phyloP scores from a whole-genome alignment of 345 rosid genomes.

The Eutrema heterophyllum region DNA sequence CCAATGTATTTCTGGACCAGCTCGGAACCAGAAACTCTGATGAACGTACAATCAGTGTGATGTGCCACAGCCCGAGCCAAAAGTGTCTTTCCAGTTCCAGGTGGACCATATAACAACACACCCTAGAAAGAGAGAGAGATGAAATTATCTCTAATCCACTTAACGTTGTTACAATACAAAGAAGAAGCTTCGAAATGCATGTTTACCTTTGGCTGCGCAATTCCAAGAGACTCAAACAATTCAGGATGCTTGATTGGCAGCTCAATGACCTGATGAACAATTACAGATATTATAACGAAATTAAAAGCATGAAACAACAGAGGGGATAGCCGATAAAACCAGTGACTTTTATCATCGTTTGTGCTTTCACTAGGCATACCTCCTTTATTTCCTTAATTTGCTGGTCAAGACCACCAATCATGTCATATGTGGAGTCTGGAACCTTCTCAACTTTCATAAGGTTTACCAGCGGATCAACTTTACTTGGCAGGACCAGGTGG shows the following conservation, averaged over 20 bases:
- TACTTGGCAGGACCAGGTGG: conserved; percentile 86
- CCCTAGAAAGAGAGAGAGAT: conserved; percentile 47
- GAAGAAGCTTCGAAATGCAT: not conserved
- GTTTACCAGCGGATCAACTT: conserved; percentile 95
- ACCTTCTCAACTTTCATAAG: conserved; percentile 99
- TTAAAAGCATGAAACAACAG: not conserved
- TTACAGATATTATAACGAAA: not conserved
- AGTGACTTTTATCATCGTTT: not conserved
- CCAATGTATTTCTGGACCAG: conserved; percentile 98
- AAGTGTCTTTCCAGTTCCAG: conserved; percentile 97
- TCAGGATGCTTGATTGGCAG: conserved; percentile 99
- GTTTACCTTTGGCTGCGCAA: conserved; percentile 96
- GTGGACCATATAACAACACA: conserved; percentile 95
- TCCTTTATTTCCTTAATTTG: conserved; percentile 98
- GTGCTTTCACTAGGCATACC: conserved; percentile 35
- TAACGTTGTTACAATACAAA: not conserved
- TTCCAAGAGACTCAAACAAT: conserved; percentile 95
- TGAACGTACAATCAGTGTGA: conserved; percentile 99
- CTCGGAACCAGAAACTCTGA: conserved; percentile 99
- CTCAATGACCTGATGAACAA: conserved; percentile 75
- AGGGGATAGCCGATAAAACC: not conserved
- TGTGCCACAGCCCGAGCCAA: conserved; percentile 99
- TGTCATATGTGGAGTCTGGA: conserved; percentile 98
- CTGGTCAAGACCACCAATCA: conserved; percentile 99
- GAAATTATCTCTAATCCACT: not conserved